Conservation (phyloP, 1,284 basidiomycete genomes). For the Porodaedalea pini region DNA sequence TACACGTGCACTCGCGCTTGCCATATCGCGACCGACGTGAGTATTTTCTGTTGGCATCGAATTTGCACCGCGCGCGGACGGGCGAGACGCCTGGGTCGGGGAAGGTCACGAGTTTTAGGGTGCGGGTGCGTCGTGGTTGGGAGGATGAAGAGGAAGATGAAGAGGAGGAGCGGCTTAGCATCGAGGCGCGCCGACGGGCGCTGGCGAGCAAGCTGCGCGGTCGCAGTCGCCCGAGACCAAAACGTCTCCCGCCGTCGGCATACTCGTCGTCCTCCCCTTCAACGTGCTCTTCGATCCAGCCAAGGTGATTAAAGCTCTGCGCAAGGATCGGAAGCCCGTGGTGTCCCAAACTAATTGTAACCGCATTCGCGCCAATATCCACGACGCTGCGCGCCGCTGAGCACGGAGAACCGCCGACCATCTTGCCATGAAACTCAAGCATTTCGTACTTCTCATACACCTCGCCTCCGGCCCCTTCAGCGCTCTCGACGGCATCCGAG, state of each 20-base stretch:
- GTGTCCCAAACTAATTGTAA: constrained; percentile 14
- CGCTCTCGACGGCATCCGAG: not conserved
- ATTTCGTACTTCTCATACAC: not conserved
- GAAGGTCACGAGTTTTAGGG: constrained; percentile 20
- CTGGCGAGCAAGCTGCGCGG: not conserved
- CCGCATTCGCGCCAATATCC: constrained; percentile 15
- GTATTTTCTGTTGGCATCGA: not conserved
- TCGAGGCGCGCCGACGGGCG: not conserved
- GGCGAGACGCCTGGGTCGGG: constrained; percentile 18
- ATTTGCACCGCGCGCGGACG: not conserved
- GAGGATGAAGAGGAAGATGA: no score
- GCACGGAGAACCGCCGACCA: constrained; percentile 12
- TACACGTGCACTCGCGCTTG: constrained; percentile 8
- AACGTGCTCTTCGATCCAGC: constrained; percentile 18
- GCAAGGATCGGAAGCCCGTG: constrained; percentile 19
- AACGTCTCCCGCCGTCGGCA: not conserved
- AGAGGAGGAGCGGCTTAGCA: not conserved
- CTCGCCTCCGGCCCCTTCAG: not conserved
- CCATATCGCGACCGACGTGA: not conserved
- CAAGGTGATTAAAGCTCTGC: constrained; percentile 19
- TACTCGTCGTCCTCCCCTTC: not conserved
- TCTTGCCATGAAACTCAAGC: not conserved
- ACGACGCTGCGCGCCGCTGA: constrained; percentile 14
- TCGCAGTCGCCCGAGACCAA: not conserved
- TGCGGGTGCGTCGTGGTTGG: not conserved